These are phyloP conservation scores for Alternaria sp. DNA, from an alignment of 2,329 filamentous ascomycete genomes.

Conservation along the genomic window DNA sequence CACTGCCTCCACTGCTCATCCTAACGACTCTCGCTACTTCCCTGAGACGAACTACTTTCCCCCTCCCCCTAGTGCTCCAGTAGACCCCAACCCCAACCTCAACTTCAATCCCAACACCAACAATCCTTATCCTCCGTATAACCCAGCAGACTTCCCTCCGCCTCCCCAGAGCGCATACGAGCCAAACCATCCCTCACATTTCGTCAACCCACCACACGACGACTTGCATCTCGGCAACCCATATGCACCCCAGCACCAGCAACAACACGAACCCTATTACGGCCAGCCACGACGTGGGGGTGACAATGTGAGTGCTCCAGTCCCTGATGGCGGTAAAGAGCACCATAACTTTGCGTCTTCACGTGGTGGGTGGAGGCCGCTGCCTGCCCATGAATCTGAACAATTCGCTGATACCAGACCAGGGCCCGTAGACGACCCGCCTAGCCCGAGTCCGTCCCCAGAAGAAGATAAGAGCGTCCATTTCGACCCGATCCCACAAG, in stretches of 20 bases:
- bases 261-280: slow-evolving; percentile 33
- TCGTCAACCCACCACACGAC: slow-evolving; percentile 37
- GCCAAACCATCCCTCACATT: slow-evolving; percentile 38
- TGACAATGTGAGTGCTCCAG: slow-evolving; percentile 59
- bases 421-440: slow-evolving; percentile 35
- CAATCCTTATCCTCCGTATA: slow-evolving; percentile 40
- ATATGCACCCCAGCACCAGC: slow-evolving; percentile 31
- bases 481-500: slow-evolving; percentile 45
- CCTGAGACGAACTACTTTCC: slow-evolving; percentile 57
- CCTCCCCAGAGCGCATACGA: slow-evolving; percentile 28
- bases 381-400: slow-evolving; percentile 25
- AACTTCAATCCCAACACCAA: slow-evolving; percentile 30
- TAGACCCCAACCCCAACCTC: slow-evolving; percentile 30
- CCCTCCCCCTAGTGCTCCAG: slow-evolving; percentile 50
- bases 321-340: slow-evolving; percentile 38
- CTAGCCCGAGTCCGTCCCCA: slow-evolving; percentile 21
- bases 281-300: slow-evolving; percentile 46
- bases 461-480: slow-evolving; percentile 45
- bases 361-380: slow-evolving; percentile 45
- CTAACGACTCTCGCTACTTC: slow-evolving; percentile 49
- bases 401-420: slow-evolving; percentile 5
- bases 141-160: slow-evolving; percentile 55
- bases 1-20: slow-evolving; percentile 43
- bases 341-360: slow-evolving; percentile 27
- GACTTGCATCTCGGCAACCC: slow-evolving; percentile 39